These are phyloP conservation scores for Diophrys appendiculata DNA, from an alignment of 73 alveolate genomes.

Conservation along the genomic window DNA sequence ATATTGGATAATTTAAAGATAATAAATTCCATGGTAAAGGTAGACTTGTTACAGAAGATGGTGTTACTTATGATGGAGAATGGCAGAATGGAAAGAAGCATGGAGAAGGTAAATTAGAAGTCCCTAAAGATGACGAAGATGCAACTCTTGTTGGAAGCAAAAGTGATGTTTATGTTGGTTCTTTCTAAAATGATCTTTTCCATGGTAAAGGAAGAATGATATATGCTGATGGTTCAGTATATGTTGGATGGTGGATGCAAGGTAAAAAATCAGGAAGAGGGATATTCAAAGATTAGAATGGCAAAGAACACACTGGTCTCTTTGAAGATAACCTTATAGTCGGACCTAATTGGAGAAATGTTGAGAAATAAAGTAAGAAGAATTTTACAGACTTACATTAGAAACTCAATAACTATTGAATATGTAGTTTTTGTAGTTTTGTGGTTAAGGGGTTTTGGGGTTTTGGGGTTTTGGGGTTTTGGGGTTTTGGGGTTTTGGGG, in stretches of 20 bases:
- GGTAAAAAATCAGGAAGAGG: conserved; percentile 9
- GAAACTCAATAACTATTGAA: no score
- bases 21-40: conserved; percentile 14
- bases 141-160: no score
- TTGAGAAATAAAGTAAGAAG: not conserved
- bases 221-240: not conserved
- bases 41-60: conserved; percentile 1
- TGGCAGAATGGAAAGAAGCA: conserved; percentile 4
- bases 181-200: not conserved
- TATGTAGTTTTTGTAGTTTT: no score
- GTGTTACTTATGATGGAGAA: conserved; percentile 2
- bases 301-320: not conserved
- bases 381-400: no score
- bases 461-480: no score
- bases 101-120: not conserved
- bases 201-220: conserved; percentile 8
- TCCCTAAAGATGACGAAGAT: not conserved
- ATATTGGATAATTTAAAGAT: not conserved
- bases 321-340: conserved; percentile 1
- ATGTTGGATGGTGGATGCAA: not conserved
- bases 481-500: no score
- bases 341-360: conserved; percentile 2
- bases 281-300: not conserved
- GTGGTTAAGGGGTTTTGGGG: no score
- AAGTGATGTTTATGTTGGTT: not conserved